These are phyloP conservation scores for Xylaria scruposa DNA, from an alignment of 495 filamentous ascomycete species.

Conservation along the genomic window DNA sequence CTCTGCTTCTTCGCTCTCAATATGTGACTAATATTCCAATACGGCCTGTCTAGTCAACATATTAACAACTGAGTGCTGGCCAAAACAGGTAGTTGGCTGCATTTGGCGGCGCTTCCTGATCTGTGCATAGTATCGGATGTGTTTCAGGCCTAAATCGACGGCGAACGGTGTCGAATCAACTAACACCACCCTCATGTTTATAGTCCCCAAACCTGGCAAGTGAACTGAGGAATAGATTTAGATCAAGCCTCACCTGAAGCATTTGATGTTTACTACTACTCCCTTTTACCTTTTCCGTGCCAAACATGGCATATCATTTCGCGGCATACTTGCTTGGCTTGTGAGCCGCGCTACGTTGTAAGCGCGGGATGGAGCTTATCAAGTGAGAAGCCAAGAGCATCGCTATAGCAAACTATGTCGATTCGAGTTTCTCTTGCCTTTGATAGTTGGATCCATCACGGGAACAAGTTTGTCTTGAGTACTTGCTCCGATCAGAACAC, in stretches of 20 bases:
- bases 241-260: constrained; percentile 18
- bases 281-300: not conserved
- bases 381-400: not conserved
- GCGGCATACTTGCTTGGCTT: not conserved
- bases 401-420: not conserved
- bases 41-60: not conserved
- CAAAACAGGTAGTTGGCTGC: constrained; percentile 8
- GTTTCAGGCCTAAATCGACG: constrained; percentile 13
- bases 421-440: not conserved
- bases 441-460: not conserved
- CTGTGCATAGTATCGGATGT: constrained; percentile 8
- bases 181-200: not conserved
- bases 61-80: not conserved
- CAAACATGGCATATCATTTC: not conserved
- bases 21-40: constrained; percentile 1
- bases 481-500: not conserved
- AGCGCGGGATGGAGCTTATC: not conserved
- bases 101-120: constrained; percentile 18
- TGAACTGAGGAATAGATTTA: not conserved
- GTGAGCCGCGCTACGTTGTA: not conserved
- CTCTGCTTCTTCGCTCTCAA: constrained; percentile 7
- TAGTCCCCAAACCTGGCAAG: not conserved
- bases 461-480: not conserved
- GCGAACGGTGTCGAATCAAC: constrained; percentile 16
- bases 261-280: not conserved